Evolutionary conservation across 371 early-diverging fungal species (phyloP), one percentile per base, ranked within the genome.

Genomic region (Rhizopus arrhizus): DNA sequence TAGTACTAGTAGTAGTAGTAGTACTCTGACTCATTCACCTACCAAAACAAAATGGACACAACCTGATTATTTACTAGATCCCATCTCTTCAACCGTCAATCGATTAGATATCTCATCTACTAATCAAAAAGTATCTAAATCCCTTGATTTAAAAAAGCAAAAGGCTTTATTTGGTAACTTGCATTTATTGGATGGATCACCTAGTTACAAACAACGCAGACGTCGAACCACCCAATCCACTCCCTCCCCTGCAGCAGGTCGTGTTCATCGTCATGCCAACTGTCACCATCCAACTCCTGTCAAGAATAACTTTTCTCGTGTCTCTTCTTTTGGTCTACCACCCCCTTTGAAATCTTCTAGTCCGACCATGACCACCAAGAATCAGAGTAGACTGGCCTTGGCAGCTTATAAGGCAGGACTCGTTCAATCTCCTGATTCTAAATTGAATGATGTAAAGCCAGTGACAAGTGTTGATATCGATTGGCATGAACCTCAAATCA

Each of bases 191-290:
- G 90, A 87, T 43, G 88, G 88, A 3, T 84, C 88, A 3, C 88
- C 88, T 7, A 85, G 84, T 2, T 88, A 88, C 72, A 90, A 90
- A 62, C 87, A 87, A 62, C 76, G 90, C 34, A 73, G 88, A 49
- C 77, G 94, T 70, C 79, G 86, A 29, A 83, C 85, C 10, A 70
- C 69, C 31, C 68, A 62, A 9, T 62, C 66, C 5, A 35, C 62
- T 13, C 49, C 56, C 32, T 46, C 32, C 45, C 34, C 52, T 52
- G 48, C 59, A 41, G 65, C 72, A 35, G 69, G 72, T 4, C 70
- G 66, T 45, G 33, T 66, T n/a, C 73, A 70, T 45, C 64, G 69
- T 34, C 73, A 68, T 51, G 65, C 57, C 32, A 65, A 64, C 47
- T 62, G 69, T 49, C 76, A 70, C 55, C 43, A 54, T 5, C 70